Conservation (phyloP, 2,329 filamentous ascomycete species). For the Epichloe gansuensis region DNA sequence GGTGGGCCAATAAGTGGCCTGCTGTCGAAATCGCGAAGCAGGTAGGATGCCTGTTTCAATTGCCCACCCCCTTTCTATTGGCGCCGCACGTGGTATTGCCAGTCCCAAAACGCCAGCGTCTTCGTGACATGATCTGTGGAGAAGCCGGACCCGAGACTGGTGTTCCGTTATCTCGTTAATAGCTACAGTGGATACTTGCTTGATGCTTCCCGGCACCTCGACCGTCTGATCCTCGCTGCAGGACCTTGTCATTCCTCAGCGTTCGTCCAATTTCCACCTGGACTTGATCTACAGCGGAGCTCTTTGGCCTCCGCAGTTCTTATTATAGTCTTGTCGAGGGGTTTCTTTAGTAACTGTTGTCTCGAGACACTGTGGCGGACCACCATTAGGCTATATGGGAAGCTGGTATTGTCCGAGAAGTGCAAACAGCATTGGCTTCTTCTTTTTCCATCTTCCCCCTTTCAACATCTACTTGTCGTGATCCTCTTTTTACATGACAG, state of each 20-base stretch:
- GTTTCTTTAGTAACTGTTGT: background rate
- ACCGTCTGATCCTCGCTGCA: background rate
- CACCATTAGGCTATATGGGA: background rate
- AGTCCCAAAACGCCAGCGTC: background rate
- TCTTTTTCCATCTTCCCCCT: background rate
- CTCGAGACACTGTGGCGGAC: background rate
- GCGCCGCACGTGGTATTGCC: background rate
- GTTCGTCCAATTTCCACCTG: slow-evolving; percentile 2
- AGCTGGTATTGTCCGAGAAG: background rate
- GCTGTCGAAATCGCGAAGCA: background rate
- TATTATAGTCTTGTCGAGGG: background rate
- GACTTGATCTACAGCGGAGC: background rate
- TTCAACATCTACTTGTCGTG: background rate
- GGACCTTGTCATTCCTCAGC: slow-evolving; percentile 5
- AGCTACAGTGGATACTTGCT: slow-evolving; percentile 2
- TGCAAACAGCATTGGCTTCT: background rate
- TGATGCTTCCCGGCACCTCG: background rate
- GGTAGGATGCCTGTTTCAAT: background rate
- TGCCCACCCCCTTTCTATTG: background rate
- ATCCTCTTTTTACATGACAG: background rate
- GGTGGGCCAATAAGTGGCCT: background rate
- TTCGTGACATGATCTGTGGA: background rate
- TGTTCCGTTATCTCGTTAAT: background rate
- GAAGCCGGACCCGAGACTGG: background rate
- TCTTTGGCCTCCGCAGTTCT: slow-evolving; percentile 1